Conservation (phyloP, 305 asterid genomes). For the Ilex paraguariensis region DNA sequence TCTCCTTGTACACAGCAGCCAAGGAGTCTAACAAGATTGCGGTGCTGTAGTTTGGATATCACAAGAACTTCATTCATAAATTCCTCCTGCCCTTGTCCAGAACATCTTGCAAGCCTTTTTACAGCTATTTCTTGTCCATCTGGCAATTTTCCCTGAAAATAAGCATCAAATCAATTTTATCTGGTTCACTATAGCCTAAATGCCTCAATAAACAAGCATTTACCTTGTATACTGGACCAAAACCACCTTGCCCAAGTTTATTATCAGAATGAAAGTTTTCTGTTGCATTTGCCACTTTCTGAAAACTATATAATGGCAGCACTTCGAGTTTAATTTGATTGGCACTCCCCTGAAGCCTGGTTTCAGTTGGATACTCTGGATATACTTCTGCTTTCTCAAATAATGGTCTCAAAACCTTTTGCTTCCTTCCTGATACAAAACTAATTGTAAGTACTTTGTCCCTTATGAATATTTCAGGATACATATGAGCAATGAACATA, state of each 20-base stretch:
- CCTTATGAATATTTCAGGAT: not conserved
- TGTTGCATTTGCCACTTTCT: conserved; percentile 30
- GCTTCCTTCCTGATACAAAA: not conserved
- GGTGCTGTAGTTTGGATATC: not conserved
- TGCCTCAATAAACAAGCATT: not conserved
- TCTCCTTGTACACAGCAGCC: not conserved
- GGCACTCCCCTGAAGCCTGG: conserved; percentile 14
- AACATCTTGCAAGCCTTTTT: not conserved
- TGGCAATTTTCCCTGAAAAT: not conserved
- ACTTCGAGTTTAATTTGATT: conserved; percentile 28
- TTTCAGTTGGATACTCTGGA: conserved; percentile 3
- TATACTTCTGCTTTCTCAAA: conserved; percentile 1
- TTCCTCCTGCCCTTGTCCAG: not conserved
- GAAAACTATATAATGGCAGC: conserved; percentile 30
- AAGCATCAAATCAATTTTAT: not conserved
- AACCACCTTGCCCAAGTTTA: not conserved
- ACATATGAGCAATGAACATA: no score
- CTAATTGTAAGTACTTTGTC: not conserved
- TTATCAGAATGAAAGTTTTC: not conserved
- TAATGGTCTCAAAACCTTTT: not conserved
- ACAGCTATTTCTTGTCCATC: conserved; percentile 1
- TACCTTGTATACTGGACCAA: not conserved
- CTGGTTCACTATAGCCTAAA: not conserved
- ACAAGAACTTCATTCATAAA: not conserved
- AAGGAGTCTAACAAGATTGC: conserved; percentile 1